These are phyloP conservation scores for Bullera alba DNA, from an alignment of 768 basidiomycete species.

Conservation along the genomic window DNA sequence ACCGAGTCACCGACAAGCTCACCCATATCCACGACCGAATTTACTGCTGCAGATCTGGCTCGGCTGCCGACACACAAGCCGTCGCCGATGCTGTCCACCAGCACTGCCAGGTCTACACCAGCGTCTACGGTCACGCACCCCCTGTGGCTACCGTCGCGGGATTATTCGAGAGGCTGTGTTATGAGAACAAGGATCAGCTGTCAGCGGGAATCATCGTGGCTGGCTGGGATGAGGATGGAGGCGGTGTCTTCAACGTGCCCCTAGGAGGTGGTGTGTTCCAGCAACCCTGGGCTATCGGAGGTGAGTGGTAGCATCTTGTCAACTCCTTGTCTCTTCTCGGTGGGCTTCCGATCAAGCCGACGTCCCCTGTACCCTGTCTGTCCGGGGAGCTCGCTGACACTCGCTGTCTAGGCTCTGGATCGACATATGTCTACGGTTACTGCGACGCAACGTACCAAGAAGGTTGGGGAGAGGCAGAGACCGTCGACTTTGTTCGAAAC, in stretches of 20 bases:
- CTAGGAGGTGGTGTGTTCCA: conserved; percentile 93
- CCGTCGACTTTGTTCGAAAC: conserved; percentile 89
- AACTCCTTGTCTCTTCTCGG: too few relatives aligned
- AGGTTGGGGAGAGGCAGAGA: conserved; percentile 82
- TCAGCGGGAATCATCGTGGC: conserved; percentile 95
- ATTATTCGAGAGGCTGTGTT: conserved; percentile 79
- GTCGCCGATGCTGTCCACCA: conserved; percentile 86
- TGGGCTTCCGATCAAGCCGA: not conserved
- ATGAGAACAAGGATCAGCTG: conserved; percentile 82
- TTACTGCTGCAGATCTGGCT: conserved; percentile 98
- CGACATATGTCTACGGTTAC: conserved; percentile 97
- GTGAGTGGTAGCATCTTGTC: conserved; percentile 49
- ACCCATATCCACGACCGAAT: conserved; percentile 94
- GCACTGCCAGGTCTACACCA: conserved; percentile 69
- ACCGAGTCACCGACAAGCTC: conserved; percentile 97
- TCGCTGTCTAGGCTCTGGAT: conserved; percentile 66
- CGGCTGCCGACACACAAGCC: conserved; percentile 92
- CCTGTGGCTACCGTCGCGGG: conserved; percentile 75
- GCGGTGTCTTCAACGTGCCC: conserved; percentile 93
- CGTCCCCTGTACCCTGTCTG: not conserved
- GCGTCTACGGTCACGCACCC: conserved; percentile 57
- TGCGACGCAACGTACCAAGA: conserved; percentile 97
- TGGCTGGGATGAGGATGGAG: conserved; percentile 91
- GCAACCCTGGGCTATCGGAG: conserved; percentile 98
- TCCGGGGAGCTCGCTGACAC: not conserved